phyloP scores from a whole-genome alignment of 129 eudicot species.

The Escallonia herrerae region DNA sequence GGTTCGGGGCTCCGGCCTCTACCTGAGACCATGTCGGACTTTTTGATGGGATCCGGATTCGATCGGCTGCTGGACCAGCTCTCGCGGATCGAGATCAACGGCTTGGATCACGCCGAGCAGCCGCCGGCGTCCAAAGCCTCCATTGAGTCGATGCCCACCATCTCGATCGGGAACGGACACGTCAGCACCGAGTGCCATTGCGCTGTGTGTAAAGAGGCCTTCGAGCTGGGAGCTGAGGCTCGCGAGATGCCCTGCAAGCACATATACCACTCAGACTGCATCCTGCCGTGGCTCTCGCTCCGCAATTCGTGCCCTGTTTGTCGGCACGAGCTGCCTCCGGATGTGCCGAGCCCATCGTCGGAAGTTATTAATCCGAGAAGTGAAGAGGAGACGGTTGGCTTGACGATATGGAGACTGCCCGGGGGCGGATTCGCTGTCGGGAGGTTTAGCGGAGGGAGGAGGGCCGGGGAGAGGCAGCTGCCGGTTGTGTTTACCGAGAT shows the following conservation, averaged over 20 bases:
- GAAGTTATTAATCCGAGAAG: conserved; percentile 1
- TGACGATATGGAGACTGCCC: conserved; percentile 71
- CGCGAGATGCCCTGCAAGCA: conserved; percentile 91
- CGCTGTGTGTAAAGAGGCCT: conserved; percentile 67
- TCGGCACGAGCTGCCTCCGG: conserved; percentile 56
- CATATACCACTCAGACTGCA: conserved; percentile 72
- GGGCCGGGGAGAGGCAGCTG: conserved; percentile 40
- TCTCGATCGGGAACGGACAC: conserved; percentile 36
- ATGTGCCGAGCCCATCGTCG: neutral
- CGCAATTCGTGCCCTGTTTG: conserved; percentile 81
- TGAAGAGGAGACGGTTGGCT: conserved; percentile 41
- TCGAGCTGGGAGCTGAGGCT: conserved; percentile 44
- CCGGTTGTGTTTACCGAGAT: conserved; percentile 63
- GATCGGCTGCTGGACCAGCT: conserved; percentile 64
- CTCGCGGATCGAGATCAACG: conserved; percentile 59
- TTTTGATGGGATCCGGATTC: conserved; percentile 66
- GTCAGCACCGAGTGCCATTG: conserved; percentile 52
- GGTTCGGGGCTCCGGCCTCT: conserved; percentile 68
- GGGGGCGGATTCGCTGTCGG: conserved; percentile 85
- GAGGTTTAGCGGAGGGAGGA: conserved; percentile 36
- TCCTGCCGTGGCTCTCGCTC: conserved; percentile 62
- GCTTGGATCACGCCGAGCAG: conserved; percentile 37
- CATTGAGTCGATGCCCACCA: conserved; percentile 49
- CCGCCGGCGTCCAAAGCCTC: conserved; percentile 72
- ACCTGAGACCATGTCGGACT: conserved; percentile 65